Conservation (phyloP, 2,329 filamentous ascomycete species). For the Paraphaeosphaeria sporulosa region DNA sequence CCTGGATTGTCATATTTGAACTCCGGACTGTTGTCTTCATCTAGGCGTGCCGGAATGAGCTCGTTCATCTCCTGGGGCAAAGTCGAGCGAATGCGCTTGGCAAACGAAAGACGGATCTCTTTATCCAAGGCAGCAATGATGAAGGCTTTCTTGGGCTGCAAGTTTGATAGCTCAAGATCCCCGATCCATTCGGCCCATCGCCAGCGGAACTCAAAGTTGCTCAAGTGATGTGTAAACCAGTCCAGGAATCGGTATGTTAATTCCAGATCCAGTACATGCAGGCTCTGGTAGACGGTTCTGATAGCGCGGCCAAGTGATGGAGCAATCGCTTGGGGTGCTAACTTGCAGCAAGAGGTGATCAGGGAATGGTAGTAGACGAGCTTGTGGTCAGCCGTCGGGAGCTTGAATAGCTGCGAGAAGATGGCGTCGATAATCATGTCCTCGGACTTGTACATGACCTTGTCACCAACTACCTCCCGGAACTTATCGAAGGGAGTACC, state of each 20-base stretch:
- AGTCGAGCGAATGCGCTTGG: constrained; percentile 93
- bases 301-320: constrained; percentile 93
- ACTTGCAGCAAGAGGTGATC: constrained; percentile 93
- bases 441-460: constrained; percentile 94
- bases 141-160: constrained; percentile 92
- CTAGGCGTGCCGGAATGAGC: constrained; percentile 84
- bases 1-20: constrained; percentile 86
- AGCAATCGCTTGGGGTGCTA: constrained; percentile 94
- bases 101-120: constrained; percentile 95
- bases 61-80: constrained; percentile 82
- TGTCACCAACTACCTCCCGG: constrained; percentile 68
- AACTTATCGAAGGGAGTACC: constrained; percentile 92
- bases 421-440: constrained; percentile 97
- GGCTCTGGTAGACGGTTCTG: constrained; percentile 84
- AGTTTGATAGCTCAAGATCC: constrained; percentile 76
- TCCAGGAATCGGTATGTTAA: constrained; percentile 87
- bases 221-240: constrained; percentile 97
- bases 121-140: constrained; percentile 91
- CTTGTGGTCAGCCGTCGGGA: constrained; percentile 89
- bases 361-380: constrained; percentile 96
- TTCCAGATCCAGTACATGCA: constrained; percentile 85
- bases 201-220: constrained; percentile 99
- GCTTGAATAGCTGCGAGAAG: constrained; percentile 91
- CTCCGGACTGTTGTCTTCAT: constrained; percentile 91
- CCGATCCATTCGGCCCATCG: constrained; percentile 97